Evolutionary conservation across 805 yeast species (phyloP).

Genomic region (Wickerhamomyces sydowiorum): DNA sequence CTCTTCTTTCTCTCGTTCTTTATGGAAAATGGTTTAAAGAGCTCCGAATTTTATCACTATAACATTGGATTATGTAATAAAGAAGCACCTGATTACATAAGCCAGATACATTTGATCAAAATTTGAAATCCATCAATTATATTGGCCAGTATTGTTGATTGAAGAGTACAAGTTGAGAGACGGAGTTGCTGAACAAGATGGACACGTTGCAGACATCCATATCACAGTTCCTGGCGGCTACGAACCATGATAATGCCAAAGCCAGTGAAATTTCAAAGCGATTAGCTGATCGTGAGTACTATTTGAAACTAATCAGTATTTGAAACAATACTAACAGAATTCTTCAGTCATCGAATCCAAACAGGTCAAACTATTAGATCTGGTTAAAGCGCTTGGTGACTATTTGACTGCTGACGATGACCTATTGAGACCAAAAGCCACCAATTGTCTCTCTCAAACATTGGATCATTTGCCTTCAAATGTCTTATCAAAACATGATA

Average conservation of each 20-base stretch:
- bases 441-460: slow-evolving; percentile 36
- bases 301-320: background rate
- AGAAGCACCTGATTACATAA: no score
- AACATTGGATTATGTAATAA: no score
- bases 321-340: background rate
- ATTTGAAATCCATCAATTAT: no score
- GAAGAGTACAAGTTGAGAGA: background rate
- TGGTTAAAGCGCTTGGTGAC: slow-evolving; percentile 57
- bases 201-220: background rate
- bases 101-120: no score
- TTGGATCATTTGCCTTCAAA: slow-evolving; percentile 24
- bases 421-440: slow-evolving; percentile 42
- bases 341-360: slow-evolving; percentile 18
- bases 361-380: slow-evolving; percentile 36
- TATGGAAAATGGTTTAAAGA: no score
- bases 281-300: background rate
- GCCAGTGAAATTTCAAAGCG: no score
- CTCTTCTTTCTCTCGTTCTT: no score
- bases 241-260: background rate
- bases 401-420: slow-evolving; percentile 57
- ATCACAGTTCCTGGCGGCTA: background rate
- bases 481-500: slow-evolving; percentile 32
- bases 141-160: no score
- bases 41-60: no score
- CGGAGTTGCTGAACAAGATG: background rate